Percentiles rank a stretch among this genome's conserved stretches.
Evolutionary conservation across 306 rosid species (phyloP).

Genomic region (Rubus parviflorus): DNA sequence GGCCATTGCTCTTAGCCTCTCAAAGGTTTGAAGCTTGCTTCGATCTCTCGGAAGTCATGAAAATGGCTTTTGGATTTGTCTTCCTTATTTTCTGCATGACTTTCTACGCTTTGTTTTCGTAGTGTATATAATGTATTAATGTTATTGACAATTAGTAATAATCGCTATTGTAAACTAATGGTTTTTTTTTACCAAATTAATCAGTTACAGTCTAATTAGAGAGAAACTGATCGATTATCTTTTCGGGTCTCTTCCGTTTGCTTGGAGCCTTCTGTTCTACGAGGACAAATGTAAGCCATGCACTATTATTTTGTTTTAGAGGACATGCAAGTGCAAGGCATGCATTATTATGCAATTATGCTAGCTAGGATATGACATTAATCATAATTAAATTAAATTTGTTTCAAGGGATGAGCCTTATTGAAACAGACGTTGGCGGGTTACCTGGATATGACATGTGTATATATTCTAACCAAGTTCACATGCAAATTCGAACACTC

Average conservation of each 20-base stretch:
- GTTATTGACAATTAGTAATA: too few relatives aligned
- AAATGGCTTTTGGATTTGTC: too few relatives aligned
- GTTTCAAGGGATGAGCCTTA: background rate
- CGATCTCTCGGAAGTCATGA: too few relatives aligned
- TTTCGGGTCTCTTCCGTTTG: background rate
- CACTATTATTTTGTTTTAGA: background rate
- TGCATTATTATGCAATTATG: too few relatives aligned
- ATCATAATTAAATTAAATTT: background rate
- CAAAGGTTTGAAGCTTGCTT: too few relatives aligned
- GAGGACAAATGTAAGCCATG: background rate
- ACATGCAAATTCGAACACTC: background rate
- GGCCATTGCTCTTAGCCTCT: too few relatives aligned
- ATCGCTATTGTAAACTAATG: too few relatives aligned
- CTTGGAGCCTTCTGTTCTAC: background rate
- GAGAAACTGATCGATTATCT: background rate
- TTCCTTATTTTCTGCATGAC: too few relatives aligned
- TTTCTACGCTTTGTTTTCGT: too few relatives aligned
- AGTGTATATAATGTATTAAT: too few relatives aligned
- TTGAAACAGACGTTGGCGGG: background rate
- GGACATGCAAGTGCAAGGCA: too few relatives aligned
- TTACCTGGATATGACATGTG: background rate
- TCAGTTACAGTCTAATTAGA: background rate
- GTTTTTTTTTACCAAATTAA: too few relatives aligned
- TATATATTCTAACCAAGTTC: background rate
- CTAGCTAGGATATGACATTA: background rate